Evolutionary conservation across 352 stramenopile genomes (phyloP).

Genomic region (Phytophthora sp.): DNA sequence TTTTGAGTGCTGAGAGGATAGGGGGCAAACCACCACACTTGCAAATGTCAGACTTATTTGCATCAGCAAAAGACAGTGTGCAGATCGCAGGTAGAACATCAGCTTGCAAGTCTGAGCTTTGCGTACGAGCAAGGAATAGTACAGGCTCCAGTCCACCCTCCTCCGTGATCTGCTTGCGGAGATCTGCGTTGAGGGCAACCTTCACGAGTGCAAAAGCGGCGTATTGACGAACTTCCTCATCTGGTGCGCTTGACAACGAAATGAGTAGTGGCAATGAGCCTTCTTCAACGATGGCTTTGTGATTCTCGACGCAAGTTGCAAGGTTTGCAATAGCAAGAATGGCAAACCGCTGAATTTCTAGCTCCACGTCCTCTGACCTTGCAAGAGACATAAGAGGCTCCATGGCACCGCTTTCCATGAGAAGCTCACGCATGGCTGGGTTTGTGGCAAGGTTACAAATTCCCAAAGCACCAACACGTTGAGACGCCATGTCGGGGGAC

Average conservation of each 20-base stretch:
- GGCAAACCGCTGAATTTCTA: conserved; percentile 95
- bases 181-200: conserved; percentile 94
- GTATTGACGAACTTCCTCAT: conserved; percentile 95
- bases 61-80: conserved; percentile 91
- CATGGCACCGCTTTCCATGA: conserved; percentile 94
- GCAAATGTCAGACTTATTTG: conserved; percentile 95
- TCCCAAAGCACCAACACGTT: conserved; percentile 92
- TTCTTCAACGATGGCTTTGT: conserved; percentile 93
- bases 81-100: conserved; percentile 93
- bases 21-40: conserved; percentile 92
- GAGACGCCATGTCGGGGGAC: conserved; percentile 94
- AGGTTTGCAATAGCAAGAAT: conserved; percentile 96
- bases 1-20: conserved; percentile 84
- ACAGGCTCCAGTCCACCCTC: conserved; percentile 96
- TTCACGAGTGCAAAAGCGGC: conserved; percentile 95
- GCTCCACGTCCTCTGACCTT: conserved; percentile 93
- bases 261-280: conserved; percentile 95
- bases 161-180: conserved; percentile 94
- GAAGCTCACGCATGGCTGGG: conserved; percentile 82
- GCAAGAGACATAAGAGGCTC: conserved; percentile 96
- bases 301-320: conserved; percentile 94
- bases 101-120: conserved; percentile 92
- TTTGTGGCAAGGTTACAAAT: conserved; percentile 97
- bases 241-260: conserved; percentile 93
- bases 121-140: conserved; percentile 94